phyloP scores from a whole-genome alignment of 2,329 filamentous ascomycete species.

The Cercospora brassicicola region DNA sequence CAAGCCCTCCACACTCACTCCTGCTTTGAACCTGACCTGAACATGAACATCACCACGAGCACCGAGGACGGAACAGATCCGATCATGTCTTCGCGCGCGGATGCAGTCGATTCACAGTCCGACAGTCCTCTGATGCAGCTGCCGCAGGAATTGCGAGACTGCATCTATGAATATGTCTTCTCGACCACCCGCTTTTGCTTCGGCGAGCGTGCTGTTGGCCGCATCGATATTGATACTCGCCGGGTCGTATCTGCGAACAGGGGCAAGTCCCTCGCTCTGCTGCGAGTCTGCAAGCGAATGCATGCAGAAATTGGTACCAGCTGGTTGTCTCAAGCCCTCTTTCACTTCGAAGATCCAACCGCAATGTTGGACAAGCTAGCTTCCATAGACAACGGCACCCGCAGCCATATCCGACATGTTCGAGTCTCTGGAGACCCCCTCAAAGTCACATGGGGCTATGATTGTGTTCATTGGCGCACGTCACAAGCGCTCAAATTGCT shows the following conservation, averaged over 20 bases:
- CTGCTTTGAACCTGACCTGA: neutral
- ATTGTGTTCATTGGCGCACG: constrained; percentile 16
- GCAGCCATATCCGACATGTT: constrained; percentile 14
- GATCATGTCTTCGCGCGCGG: neutral
- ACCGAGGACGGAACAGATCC: neutral
- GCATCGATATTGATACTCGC: constrained; percentile 13
- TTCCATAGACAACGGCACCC: neutral
- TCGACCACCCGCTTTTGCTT: constrained; percentile 14
- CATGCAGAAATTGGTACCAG: constrained; percentile 8
- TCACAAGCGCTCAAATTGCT: constrained; percentile 17
- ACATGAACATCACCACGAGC: neutral
- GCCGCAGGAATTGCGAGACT: constrained; percentile 23
- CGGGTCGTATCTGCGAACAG: constrained; percentile 12
- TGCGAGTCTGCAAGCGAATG: constrained; percentile 16
- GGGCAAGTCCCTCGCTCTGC: constrained; percentile 14
- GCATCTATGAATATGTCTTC: constrained; percentile 21
- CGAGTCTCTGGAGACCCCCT: constrained; percentile 13
- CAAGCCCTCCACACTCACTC: neutral
- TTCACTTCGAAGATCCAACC: constrained; percentile 14
- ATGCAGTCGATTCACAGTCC: neutral
- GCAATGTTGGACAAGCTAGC: constrained; percentile 17
- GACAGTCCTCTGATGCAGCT: constrained; percentile 16
- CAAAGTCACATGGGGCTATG: constrained; percentile 11
- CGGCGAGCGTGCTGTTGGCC: constrained; percentile 15
- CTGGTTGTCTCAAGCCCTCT: constrained; percentile 13